Percentiles rank a stretch among this genome's conserved stretches.
These are phyloP conservation scores for Stephania cephalantha DNA, from an alignment of 164 flowering plant genomes.

Conservation along the genomic window DNA sequence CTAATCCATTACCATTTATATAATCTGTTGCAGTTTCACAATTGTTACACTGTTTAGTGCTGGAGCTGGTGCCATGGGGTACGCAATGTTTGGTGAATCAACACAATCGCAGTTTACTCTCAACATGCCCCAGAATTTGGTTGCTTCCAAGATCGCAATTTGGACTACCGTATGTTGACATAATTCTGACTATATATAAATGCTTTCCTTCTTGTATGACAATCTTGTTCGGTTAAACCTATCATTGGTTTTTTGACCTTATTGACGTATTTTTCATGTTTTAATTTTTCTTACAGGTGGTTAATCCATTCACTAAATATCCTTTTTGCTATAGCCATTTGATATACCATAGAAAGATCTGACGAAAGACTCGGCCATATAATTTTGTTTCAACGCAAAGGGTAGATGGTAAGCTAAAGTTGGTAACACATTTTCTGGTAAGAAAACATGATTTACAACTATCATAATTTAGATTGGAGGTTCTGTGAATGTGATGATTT, in stretches of 20 bases:
- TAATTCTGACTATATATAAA: neutral
- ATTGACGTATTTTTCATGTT: neutral
- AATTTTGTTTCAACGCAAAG: neutral
- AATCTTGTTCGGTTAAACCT: neutral
- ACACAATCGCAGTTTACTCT: constrained; percentile 80
- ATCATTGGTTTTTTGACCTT: constrained; percentile 1
- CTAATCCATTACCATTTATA: neutral
- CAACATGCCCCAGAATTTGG: constrained; percentile 76
- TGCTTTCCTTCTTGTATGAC: neutral
- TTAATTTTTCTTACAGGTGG: constrained; percentile 63
- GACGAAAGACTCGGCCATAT: neutral
- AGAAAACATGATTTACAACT: too few species aligned
- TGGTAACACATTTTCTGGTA: too few species aligned
- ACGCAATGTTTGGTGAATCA: constrained; percentile 79
- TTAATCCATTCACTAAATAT: constrained; percentile 98
- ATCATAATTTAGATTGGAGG: neutral
- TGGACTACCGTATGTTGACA: constrained; percentile 81
- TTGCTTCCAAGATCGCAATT: constrained; percentile 88
- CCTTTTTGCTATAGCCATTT: constrained; percentile 35
- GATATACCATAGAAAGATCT: neutral
- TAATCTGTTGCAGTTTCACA: constrained; percentile 51
- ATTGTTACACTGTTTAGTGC: constrained; percentile 69
- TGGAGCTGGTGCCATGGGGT: constrained; percentile 80
- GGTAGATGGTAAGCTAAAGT: too few species aligned
- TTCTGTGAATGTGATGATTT: neutral